Base-by-base conservation (phyloP, 2,329 filamentous ascomycete genomes). In the Fusarium subglutinans region DNA sequence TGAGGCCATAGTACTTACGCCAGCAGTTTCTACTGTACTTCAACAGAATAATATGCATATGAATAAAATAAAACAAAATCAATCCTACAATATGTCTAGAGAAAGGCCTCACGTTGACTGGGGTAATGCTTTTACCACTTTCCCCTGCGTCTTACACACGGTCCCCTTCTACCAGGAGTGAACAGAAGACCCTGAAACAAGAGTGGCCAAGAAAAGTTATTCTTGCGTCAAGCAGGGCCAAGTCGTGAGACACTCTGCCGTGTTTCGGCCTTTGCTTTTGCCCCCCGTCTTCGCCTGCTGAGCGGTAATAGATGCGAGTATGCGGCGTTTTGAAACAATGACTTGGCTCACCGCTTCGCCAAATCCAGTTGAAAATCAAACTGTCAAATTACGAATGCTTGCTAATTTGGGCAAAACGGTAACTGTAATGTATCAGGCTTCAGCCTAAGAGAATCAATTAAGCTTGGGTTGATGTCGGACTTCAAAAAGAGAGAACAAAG, bases 401-500 rank as follows among this genome's bases (percentile, higher is more conserved):
- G 5, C 5, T 4, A n/a, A 3, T 13, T n/a, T 5, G 2, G 15
- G 12, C 7, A 2, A 2, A 30, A 18, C 3, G 4, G 22, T 4
- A 24, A 8, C 8, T 8, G 17, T 6, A 8, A 15, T 20, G 18
- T 26, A 3, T 22, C n/a, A 2, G 12, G 18, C 0, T 15, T 15
- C 7, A 10, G 9, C 3, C 18, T 20, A 3, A 12, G 18, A 22
- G 7, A 26, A 15, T 24, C 18, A 26, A 37, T 18, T 9, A 53
- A 20, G 4, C 7, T 26, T 28, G 3, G 24, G 10, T 13, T 54
- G 3, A 17, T n/a, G 13, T n/a, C 12, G 1, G 9, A 28, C 13
- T 1, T 4, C 18, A 26, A 13, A 1, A n/a, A 18, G 28, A 24
- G 15, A n/a, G 22, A 18, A 33, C 8, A 20, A 20, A 15, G 9